Evolutionary conservation across 2,329 filamentous ascomycete genomes (phyloP), one percentile per base, ranked within the genome.

Genomic region (Stagonosporopsis cucurbitacearum): DNA sequence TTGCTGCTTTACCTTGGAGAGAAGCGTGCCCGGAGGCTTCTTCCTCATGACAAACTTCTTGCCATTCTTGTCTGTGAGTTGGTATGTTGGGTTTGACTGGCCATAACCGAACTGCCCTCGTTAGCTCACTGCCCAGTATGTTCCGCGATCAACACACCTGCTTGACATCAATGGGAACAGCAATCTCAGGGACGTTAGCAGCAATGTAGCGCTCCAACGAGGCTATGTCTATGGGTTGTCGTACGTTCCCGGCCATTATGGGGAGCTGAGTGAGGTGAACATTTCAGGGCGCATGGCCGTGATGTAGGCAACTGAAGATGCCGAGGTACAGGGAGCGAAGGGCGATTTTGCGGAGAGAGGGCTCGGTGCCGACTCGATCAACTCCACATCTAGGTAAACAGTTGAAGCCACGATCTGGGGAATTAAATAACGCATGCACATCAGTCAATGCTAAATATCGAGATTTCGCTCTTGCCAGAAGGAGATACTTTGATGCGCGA

Each of bases 11-110:
- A 66, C 67, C 60, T 71, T 69, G 67, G 92, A 96, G 45, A 98
- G 84, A 35, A 99, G 88, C 79, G 89, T 87, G 62, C 95, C 95
- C n/a, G 95, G 94, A 0, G 95, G 95, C 80, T 98, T 98, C 84
- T 99, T 98, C 75, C 95, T 91, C 81, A 98, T 85, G 30, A 99
- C 95, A 78, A 88, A 96, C 72, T 88, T 87, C 65, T 81, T 76
- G 47, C 87, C 86, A 72, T 87, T 82, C 63, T 86, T 82, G 48
- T 87, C 87, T 15, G 88, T 96, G 70, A 98, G 83, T 70, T 94
- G 91, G 79, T 98, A 99, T 2, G 95, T 99, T 40, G 95, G 95
- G 75, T 98, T 99, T 55, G 92, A 96, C 79, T 98, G 95, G 57
- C 95, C 95, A 75, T 96, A 98, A 68, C 93, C 92, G 74, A 98